Evolutionary conservation across 2,329 filamentous ascomycete species (phyloP).

Genomic region (Phoma sp.): DNA sequence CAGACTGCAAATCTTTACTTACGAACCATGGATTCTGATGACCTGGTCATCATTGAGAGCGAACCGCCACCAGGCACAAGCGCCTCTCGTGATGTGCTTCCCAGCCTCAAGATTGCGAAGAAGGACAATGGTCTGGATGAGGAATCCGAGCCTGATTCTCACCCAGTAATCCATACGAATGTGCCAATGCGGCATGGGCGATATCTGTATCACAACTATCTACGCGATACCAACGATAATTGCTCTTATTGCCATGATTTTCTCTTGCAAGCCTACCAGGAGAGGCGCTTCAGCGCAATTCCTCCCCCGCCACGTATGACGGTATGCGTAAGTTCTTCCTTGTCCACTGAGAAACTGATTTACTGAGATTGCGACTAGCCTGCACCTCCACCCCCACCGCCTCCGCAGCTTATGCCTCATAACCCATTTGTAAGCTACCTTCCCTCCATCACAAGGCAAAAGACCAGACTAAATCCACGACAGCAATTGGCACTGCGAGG

Average conservation of each 20-base stretch:
- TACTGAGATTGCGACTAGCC: neutral
- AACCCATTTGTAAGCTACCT: neutral
- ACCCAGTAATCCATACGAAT: slow-evolving; percentile 1
- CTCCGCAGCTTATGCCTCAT: slow-evolving; percentile 12
- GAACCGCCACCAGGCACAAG: neutral
- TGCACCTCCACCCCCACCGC: slow-evolving; percentile 25
- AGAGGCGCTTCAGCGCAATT: neutral
- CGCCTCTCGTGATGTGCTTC: neutral
- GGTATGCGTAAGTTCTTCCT: neutral
- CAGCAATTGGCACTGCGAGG: neutral
- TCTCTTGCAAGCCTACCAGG: neutral
- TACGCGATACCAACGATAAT: slow-evolving; percentile 2
- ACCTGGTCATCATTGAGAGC: slow-evolving; percentile 23
- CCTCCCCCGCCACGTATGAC: neutral
- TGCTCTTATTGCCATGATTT: slow-evolving; percentile 10
- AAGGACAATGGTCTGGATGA: neutral
- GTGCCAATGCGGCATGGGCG: neutral
- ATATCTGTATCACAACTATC: slow-evolving; percentile 8
- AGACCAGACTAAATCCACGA: neutral
- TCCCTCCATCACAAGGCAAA: too few relatives aligned
- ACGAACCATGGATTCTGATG: slow-evolving; percentile 18
- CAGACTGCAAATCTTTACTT: neutral
- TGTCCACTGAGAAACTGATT: neutral
- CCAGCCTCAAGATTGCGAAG: neutral
- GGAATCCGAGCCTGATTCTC: neutral